Evolutionary conservation across 2,329 filamentous ascomycete genomes (phyloP).

Genomic region (Neoscytalidium dimidiatum): DNA sequence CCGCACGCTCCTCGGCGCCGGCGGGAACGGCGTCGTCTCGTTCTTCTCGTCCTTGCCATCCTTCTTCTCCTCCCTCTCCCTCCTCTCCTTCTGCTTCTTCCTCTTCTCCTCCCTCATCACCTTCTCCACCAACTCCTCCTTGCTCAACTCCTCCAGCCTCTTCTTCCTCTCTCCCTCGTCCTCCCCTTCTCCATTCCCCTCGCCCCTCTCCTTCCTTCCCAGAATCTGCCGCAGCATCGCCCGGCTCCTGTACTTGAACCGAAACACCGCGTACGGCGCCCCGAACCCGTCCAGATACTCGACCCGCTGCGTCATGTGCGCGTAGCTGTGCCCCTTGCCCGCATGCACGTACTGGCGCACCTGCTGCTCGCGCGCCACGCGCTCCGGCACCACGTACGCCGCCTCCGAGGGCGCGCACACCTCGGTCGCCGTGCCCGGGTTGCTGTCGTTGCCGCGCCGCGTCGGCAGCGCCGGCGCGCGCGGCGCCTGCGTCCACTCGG

Average conservation of each 20-base stretch:
- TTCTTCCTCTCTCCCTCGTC: conserved; percentile 16
- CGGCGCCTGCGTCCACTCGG: conserved; percentile 20
- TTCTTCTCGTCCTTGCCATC: not conserved
- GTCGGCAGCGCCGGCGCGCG: not conserved
- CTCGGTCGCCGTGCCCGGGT: conserved; percentile 20
- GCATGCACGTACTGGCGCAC: conserved; percentile 35
- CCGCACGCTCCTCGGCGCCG: too few species aligned
- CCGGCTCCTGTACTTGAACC: conserved; percentile 48
- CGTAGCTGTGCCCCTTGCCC: conserved; percentile 40
- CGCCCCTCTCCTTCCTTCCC: conserved; percentile 24
- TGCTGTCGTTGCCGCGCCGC: not conserved
- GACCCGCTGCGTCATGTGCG: conserved; percentile 39
- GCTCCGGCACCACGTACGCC: conserved; percentile 25
- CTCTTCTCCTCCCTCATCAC: not conserved
- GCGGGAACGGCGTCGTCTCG: not conserved
- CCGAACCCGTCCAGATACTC: conserved; percentile 43
- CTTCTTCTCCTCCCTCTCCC: not conserved
- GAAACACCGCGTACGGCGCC: conserved; percentile 48
- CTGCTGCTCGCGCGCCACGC: conserved; percentile 22
- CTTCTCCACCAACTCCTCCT: conserved; percentile 32
- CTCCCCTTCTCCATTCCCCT: conserved; percentile 24
- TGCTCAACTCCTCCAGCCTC: conserved; percentile 30
- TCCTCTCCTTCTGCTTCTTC: not conserved
- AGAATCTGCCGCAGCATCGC: conserved; percentile 37
- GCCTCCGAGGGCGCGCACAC: conserved; percentile 33